Percentiles rank a stretch among this genome's conserved stretches.
phyloP scores from a whole-genome alignment of 768 basidiomycete genomes.

The Tulasnella sp. region DNA sequence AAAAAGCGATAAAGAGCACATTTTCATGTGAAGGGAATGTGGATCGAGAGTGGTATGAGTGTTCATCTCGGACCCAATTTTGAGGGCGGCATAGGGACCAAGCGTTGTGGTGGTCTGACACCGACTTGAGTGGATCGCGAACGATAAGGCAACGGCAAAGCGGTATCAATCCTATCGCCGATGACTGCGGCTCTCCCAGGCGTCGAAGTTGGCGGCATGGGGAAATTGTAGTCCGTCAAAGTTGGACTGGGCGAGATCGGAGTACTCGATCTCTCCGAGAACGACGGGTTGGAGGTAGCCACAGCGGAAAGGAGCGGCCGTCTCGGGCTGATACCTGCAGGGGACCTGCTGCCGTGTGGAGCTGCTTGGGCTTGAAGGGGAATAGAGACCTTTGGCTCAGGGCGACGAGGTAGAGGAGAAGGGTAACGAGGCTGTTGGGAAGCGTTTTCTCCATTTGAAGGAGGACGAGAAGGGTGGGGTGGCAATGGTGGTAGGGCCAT shows the following conservation, averaged over 20 bases:
- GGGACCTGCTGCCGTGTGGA: not conserved
- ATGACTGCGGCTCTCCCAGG: too few species aligned
- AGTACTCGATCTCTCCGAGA: not conserved
- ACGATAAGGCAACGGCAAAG: too few species aligned
- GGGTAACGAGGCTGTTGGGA: not conserved
- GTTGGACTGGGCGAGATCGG: not conserved
- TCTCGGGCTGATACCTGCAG: not conserved
- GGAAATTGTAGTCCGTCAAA: not conserved
- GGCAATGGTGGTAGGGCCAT: constrained; percentile 1
- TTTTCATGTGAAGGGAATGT: too few species aligned
- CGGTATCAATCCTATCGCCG: too few species aligned
- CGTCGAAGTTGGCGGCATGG: not conserved
- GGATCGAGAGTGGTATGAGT: too few species aligned
- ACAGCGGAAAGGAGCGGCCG: not conserved
- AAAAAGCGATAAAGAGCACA: too few species aligned
- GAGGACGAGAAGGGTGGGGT: not conserved
- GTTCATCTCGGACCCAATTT: too few species aligned
- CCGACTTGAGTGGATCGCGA: too few species aligned
- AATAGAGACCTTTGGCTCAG: not conserved
- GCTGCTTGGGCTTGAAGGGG: not conserved
- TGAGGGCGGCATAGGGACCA: too few species aligned
- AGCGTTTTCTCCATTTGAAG: not conserved
- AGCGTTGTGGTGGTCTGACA: too few species aligned
- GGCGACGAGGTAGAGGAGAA: not conserved
- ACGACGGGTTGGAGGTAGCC: not conserved